Conservation (phyloP, 2,329 filamentous ascomycete genomes). For the Cladosporium sp. region DNA sequence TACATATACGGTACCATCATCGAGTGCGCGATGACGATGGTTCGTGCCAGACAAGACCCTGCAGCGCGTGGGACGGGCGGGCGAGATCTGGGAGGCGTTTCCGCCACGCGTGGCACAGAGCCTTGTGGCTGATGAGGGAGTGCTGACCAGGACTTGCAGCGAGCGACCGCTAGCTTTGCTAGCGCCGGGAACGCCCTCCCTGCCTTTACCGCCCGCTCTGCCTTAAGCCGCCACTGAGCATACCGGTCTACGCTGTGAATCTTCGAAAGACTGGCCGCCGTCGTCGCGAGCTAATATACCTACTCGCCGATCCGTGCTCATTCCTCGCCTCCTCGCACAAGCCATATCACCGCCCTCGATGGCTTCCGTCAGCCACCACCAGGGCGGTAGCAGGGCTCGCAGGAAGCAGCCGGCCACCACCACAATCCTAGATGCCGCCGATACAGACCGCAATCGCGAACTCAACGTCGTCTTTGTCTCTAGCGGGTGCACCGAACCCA, state of each 20-base stretch:
- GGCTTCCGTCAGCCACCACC: slow-evolving; percentile 3
- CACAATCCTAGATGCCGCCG: background rate
- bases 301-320: background rate
- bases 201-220: too few species aligned
- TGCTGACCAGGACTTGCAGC: too few species aligned
- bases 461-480: slow-evolving; percentile 35
- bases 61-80: too few species aligned
- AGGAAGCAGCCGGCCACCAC: background rate
- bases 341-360: slow-evolving; percentile 6
- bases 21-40: too few species aligned
- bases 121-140: too few species aligned
- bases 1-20: too few species aligned
- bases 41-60: too few species aligned
- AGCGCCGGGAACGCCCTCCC: too few species aligned
- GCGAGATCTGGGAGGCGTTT: too few species aligned
- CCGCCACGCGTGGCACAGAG: too few species aligned
- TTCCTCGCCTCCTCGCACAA: background rate
- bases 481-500: slow-evolving; percentile 29
- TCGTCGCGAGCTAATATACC: background rate
- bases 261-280: background rate
- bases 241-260: background rate
- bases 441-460: slow-evolving; percentile 15
- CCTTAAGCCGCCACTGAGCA: background rate
- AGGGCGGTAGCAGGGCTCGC: slow-evolving; percentile 7
- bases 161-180: too few species aligned